Evolutionary conservation across 2,329 filamentous ascomycete species (phyloP).

Genomic region (Grosmannia serpens): DNA sequence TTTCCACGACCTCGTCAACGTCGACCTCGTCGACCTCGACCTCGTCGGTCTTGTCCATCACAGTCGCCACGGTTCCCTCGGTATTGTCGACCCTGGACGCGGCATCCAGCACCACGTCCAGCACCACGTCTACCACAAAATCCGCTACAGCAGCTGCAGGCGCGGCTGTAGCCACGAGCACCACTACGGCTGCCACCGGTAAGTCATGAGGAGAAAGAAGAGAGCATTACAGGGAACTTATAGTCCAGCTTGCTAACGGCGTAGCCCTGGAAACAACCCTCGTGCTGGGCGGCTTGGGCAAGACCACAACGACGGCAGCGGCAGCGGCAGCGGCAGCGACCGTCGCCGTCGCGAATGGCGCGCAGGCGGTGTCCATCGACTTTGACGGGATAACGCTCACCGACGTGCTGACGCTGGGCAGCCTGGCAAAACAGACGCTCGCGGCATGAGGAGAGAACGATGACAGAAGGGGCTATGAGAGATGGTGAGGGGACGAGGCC

Average conservation of each 20-base stretch:
- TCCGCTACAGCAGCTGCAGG: background rate
- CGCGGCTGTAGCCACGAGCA: background rate
- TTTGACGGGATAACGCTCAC: conserved; percentile 28
- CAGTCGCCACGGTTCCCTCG: background rate
- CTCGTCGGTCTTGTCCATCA: background rate
- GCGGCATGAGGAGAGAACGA: background rate
- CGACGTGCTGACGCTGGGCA: conserved; percentile 33
- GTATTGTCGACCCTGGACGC: background rate
- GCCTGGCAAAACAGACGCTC: conserved; percentile 20
- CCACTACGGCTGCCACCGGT: background rate
- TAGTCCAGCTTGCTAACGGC: background rate
- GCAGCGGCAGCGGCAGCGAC: conserved; percentile 10
- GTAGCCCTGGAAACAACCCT: conserved; percentile 16
- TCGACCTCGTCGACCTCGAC: background rate
- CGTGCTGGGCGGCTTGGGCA: conserved; percentile 16
- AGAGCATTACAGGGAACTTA: background rate
- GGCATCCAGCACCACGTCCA: background rate
- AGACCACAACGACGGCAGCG: conserved; percentile 12
- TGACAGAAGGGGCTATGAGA: background rate
- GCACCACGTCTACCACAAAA: background rate
- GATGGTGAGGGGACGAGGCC: background rate
- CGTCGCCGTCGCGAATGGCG: conserved; percentile 16
- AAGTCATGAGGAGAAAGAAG: background rate
- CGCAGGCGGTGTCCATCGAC: conserved; percentile 21
- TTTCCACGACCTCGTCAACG: background rate